phyloP scores from a whole-genome alignment of 371 early-diverging fungal genomes.

The Gilbertella persicaria region DNA sequence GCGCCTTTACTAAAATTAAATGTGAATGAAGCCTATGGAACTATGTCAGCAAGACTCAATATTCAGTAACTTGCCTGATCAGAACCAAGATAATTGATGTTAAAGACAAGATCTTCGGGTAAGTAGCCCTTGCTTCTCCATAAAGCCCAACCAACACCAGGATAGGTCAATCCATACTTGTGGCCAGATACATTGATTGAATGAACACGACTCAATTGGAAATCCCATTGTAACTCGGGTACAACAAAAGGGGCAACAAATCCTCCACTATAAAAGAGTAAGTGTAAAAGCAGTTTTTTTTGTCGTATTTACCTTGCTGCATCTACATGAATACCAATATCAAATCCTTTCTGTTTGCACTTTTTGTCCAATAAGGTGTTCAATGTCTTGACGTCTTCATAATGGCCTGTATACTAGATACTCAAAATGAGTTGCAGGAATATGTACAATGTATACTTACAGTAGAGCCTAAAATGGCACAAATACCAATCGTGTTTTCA shows the following conservation, averaged over 20 bases:
- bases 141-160: conserved; percentile 72
- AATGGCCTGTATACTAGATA: conserved; percentile 75
- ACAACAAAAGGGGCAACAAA: conserved; percentile 78
- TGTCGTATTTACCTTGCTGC: conserved; percentile 58
- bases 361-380: conserved; percentile 59
- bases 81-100: conserved; percentile 63
- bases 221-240: conserved; percentile 68
- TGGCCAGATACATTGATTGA: conserved; percentile 78
- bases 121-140: conserved; percentile 63
- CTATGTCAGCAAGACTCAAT: not conserved
- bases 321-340: conserved; percentile 78
- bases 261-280: conserved; percentile 56
- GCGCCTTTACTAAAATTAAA: conserved; percentile 73
- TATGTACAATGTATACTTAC: conserved; percentile 15
- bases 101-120: conserved; percentile 68
- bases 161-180: conserved; percentile 76
- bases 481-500: conserved; percentile 81
- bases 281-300: not conserved
- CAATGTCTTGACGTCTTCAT: conserved; percentile 69
- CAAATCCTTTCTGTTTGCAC: conserved; percentile 53
- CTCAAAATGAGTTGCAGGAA: not conserved
- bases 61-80: conserved; percentile 43
- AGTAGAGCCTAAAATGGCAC: conserved; percentile 72
- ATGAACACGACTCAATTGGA: conserved; percentile 61
- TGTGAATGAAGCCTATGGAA: conserved; percentile 58